Evolutionary conservation across 2,329 filamentous ascomycete species (phyloP).

Genomic region (Penicillium fuscoglaucum): DNA sequence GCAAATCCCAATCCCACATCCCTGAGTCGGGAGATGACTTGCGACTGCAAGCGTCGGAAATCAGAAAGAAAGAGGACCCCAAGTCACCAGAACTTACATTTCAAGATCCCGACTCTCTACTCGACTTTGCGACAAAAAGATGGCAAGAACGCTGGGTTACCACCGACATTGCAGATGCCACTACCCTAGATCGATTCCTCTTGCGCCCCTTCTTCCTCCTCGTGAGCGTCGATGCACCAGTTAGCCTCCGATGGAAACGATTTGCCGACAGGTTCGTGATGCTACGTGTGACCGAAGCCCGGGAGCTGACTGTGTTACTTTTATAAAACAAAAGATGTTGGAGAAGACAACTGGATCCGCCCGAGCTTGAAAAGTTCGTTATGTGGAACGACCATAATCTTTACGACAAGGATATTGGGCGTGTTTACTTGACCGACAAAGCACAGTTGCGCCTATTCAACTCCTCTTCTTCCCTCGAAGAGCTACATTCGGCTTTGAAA

Average conservation of each 20-base stretch:
- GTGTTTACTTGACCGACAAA: slow-evolving; percentile 74
- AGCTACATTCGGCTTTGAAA: slow-evolving; percentile 70
- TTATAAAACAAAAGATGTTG: slow-evolving; percentile 46
- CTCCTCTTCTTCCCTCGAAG: slow-evolving; percentile 68
- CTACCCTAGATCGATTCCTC: slow-evolving; percentile 70
- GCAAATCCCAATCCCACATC: slow-evolving; percentile 26
- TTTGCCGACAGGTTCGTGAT: slow-evolving; percentile 59
- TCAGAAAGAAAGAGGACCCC: slow-evolving; percentile 17
- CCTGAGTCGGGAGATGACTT: slow-evolving; percentile 30
- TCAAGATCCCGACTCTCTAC: slow-evolving; percentile 63
- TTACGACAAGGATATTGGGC: slow-evolving; percentile 64
- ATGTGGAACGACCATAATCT: slow-evolving; percentile 70
- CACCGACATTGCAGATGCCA: slow-evolving; percentile 74
- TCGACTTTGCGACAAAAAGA: slow-evolving; percentile 80
- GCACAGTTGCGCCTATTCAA: slow-evolving; percentile 87
- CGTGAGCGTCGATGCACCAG: slow-evolving; percentile 85
- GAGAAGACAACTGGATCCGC: slow-evolving; percentile 49
- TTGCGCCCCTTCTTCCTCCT: slow-evolving; percentile 90
- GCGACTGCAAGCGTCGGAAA: slow-evolving; percentile 28
- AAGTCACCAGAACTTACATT: slow-evolving; percentile 49
- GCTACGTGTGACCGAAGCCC: not conserved
- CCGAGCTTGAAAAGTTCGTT: slow-evolving; percentile 60
- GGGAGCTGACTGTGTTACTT: slow-evolving; percentile 1
- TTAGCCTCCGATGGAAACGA: slow-evolving; percentile 79
- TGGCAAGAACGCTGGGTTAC: slow-evolving; percentile 87